phyloP scores from a whole-genome alignment of 345 rosid genomes.

The Pistacia vera region DNA sequence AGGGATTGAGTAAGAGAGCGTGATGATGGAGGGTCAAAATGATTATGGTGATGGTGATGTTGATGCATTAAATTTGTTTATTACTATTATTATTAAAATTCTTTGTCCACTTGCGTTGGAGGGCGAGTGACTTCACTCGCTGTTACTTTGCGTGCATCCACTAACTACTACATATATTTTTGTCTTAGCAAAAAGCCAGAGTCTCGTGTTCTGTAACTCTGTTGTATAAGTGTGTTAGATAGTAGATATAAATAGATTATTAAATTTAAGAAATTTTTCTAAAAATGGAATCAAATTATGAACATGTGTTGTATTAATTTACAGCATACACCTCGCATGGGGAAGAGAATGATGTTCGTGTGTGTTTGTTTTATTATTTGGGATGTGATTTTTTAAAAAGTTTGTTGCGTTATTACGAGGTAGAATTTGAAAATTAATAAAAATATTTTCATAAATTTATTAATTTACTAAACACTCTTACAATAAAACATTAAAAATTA shows the following conservation, averaged over 20 bases:
- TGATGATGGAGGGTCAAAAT: conserved; percentile 2
- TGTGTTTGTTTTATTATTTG: too few species aligned
- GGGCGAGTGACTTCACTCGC: neutral
- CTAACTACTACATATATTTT: too few species aligned
- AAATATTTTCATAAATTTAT: too few species aligned
- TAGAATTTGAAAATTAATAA: too few species aligned
- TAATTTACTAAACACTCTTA: too few species aligned
- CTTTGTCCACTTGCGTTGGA: neutral
- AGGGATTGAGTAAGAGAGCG: neutral
- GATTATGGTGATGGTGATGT: conserved; percentile 19
- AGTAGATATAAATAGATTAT: neutral
- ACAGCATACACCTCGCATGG: neutral
- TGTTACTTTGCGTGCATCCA: too few species aligned
- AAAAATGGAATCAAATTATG: neutral
- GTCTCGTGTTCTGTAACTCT: neutral
- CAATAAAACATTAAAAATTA: too few species aligned
- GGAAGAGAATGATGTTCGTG: too few species aligned
- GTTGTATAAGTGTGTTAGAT: neutral
- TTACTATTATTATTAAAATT: neutral
- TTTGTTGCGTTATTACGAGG: too few species aligned
- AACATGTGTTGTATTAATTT: neutral
- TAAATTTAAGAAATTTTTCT: too few species aligned
- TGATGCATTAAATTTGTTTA: conserved; percentile 1
- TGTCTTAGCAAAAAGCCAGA: neutral
- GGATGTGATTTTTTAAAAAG: too few species aligned